phyloP scores from a whole-genome alignment of 1,284 basidiomycete species.

The Coniferiporia sulphurascens region DNA sequence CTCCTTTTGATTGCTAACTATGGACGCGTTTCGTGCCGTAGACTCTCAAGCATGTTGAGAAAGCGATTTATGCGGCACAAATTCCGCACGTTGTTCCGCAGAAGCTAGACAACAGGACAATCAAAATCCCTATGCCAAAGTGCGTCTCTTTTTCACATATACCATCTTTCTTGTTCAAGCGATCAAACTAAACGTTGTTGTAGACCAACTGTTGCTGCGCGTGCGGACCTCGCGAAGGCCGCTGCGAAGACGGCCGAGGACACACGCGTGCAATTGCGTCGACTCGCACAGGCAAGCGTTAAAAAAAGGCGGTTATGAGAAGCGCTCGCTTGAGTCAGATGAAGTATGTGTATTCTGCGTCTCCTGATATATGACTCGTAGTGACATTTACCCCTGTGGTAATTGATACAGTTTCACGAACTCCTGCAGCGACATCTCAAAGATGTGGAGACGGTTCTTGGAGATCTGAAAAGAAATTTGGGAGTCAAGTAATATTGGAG shows the following conservation, averaged over 20 bases:
- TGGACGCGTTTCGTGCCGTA: slow-evolving; percentile 34
- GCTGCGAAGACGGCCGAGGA: slow-evolving; percentile 67
- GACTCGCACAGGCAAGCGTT: slow-evolving; percentile 55
- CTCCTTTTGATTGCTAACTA: slow-evolving; percentile 9
- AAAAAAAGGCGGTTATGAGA: slow-evolving; percentile 65
- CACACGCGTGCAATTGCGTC: slow-evolving; percentile 67
- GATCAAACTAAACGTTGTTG: background rate
- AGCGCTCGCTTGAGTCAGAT: slow-evolving; percentile 59
- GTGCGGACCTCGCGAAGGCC: slow-evolving; percentile 46
- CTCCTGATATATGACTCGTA: no score
- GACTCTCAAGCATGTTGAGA: slow-evolving; percentile 69
- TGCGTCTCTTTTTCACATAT: slow-evolving; percentile 28
- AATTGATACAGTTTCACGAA: slow-evolving; percentile 57
- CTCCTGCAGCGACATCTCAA: slow-evolving; percentile 53
- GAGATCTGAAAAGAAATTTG: slow-evolving; percentile 56
- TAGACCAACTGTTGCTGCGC: slow-evolving; percentile 73
- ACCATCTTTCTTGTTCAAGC: background rate
- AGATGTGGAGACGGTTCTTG: slow-evolving; percentile 62
- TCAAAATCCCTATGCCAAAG: slow-evolving; percentile 77
- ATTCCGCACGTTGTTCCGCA: slow-evolving; percentile 69
- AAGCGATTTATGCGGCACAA: slow-evolving; percentile 65
- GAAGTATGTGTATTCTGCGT: slow-evolving; percentile 40
- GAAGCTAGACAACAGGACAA: slow-evolving; percentile 57
- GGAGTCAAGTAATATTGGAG: slow-evolving; percentile 24
- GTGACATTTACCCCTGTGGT: no score